Evolutionary conservation across 1,284 basidiomycete species (phyloP), one percentile per base, ranked within the genome.

Genomic region (Gomphus bonarii): DNA sequence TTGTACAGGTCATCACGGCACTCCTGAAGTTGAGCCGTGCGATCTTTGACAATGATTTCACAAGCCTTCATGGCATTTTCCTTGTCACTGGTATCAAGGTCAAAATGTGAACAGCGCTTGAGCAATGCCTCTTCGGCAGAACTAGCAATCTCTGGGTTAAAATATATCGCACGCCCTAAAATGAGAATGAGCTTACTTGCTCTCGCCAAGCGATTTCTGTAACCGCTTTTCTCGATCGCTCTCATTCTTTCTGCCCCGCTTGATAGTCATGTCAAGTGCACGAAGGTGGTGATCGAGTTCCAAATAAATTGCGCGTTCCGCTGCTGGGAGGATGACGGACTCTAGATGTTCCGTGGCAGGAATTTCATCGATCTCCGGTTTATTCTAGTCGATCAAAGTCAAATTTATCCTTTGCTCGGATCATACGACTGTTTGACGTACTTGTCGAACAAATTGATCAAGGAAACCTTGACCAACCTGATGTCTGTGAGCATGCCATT

Each of bases 281-380:
- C 89, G 87, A 28, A 97, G 75, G 65, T 95, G 90, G 65, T 97
- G 94, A 65, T 95, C 93, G n/a, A 97, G 79, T 68, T 97, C 94
- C 38, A 97, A 77, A 67, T 97, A 97, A 60, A 97, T 92, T 0
- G 95, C 94, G 11, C 91, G 87, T 68, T 97, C 95, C 0, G 95
- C 91, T 0, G 95, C 92, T 14, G 95, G 94, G 12, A 97, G 80
- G 35, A 76, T 72, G 47, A 97, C 80, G 38, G 77, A 75, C 64
- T 85, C 76, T 47, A 87, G 72, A 60, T 88, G 76, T 62, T 81
- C 80, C 1, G 80, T 79, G 67, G 84, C 91, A 1, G 88, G 88
- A 60, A 97, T 95, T 69, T 97, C 95, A 61, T 94, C 93, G 56
- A 97, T 97, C 72, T 97, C 95, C 7, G 94, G 93, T 58, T 95